Percentiles rank a stretch among this genome's conserved stretches.
Evolutionary conservation across 2,329 filamentous ascomycete genomes (phyloP).

Genomic region (Biscogniauxia sp.): DNA sequence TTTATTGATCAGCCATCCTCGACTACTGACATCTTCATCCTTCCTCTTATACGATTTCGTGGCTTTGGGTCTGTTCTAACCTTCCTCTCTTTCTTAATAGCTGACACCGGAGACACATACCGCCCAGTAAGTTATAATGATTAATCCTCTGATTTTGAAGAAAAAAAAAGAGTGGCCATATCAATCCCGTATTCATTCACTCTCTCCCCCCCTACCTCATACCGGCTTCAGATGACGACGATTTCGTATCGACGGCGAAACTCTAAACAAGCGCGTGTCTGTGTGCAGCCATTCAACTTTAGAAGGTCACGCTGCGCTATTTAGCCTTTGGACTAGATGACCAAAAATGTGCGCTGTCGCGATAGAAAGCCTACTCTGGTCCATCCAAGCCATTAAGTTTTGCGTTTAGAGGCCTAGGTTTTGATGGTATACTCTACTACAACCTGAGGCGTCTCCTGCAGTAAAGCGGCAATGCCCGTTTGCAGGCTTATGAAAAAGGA

Average conservation of each 20-base stretch:
- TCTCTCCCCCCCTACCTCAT: slow-evolving; percentile 1
- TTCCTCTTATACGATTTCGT: slow-evolving; percentile 24
- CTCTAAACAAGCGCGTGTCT: slow-evolving; percentile 5
- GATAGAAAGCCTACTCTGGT: neutral
- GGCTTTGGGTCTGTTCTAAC: slow-evolving; percentile 39
- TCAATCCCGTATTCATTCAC: neutral
- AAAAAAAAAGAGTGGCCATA: slow-evolving; percentile 8
- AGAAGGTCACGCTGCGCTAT: slow-evolving; percentile 11
- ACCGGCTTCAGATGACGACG: slow-evolving; percentile 8
- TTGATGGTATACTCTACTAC: neutral
- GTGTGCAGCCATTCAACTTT: slow-evolving; percentile 2
- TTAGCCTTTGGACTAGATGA: slow-evolving; percentile 15
- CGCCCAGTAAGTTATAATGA: slow-evolving; percentile 44
- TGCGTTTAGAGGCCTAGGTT: neutral
- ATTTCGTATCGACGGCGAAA: slow-evolving; percentile 13
- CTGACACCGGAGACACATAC: slow-evolving; percentile 60
- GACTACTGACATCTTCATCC: slow-evolving; percentile 20
- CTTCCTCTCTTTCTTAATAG: slow-evolving; percentile 39
- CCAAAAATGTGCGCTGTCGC: neutral
- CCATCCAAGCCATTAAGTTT: neutral
- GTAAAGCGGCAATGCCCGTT: neutral
- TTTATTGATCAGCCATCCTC: slow-evolving; percentile 14
- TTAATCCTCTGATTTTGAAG: slow-evolving; percentile 11
- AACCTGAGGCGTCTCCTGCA: neutral
- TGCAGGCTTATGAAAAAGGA: neutral